These are phyloP conservation scores for Botrytis tulipae DNA, from an alignment of 2,329 filamentous ascomycete genomes.

Conservation along the genomic window DNA sequence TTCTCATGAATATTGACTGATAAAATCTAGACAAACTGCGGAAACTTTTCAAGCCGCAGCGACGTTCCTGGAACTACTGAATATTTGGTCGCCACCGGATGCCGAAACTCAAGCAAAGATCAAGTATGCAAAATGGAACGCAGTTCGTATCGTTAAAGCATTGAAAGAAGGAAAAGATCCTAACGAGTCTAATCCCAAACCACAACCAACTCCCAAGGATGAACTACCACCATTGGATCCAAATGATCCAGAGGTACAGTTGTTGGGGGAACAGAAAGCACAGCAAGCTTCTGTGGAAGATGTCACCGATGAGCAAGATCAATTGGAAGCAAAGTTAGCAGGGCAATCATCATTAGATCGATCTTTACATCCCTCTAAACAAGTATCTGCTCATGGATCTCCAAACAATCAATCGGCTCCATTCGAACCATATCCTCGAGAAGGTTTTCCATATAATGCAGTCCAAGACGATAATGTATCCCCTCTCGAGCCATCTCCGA, in stretches of 20 bases:
- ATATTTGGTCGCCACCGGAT: slow-evolving; percentile 77
- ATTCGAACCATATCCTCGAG: slow-evolving; percentile 41
- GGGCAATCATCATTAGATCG: slow-evolving; percentile 49
- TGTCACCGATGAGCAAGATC: slow-evolving; percentile 55
- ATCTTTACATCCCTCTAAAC: slow-evolving; percentile 46
- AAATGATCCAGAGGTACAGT: slow-evolving; percentile 63
- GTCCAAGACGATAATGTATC: slow-evolving; percentile 47
- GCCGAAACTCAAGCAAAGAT: slow-evolving; percentile 79
- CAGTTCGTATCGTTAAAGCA: slow-evolving; percentile 83
- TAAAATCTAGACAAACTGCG: slow-evolving; percentile 63
- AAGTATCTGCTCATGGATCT: slow-evolving; percentile 35
- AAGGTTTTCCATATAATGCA: slow-evolving; percentile 36
- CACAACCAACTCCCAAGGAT: slow-evolving; percentile 49
- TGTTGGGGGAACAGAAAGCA: slow-evolving; percentile 45
- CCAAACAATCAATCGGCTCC: slow-evolving; percentile 22
- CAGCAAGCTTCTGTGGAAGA: slow-evolving; percentile 50
- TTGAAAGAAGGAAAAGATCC: slow-evolving; percentile 89
- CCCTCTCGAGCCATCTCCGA: slow-evolving; percentile 48
- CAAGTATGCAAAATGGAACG: slow-evolving; percentile 96
- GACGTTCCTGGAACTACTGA: slow-evolving; percentile 85
- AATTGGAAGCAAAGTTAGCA: slow-evolving; percentile 45
- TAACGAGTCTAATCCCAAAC: slow-evolving; percentile 81
- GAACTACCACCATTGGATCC: slow-evolving; percentile 53
- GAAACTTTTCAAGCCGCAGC: slow-evolving; percentile 91
- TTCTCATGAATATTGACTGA: neutral